Conservation (phyloP, 208 protist genomes). For the Wallacemonas rigidus region DNA sequence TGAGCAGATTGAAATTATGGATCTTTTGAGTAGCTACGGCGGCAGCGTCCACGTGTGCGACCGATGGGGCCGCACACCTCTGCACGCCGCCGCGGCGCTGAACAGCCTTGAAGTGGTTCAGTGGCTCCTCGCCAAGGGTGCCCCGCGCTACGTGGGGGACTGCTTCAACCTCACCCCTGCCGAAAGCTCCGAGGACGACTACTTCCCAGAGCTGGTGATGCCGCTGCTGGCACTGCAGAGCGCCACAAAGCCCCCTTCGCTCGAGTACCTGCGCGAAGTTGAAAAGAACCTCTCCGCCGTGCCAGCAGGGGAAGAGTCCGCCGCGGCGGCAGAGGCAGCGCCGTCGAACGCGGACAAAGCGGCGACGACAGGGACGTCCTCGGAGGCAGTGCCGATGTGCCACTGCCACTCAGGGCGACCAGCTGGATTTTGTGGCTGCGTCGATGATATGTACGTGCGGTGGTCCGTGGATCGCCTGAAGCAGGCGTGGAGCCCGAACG, state of each 20-base stretch:
- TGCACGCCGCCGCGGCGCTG: slow-evolving; percentile 82
- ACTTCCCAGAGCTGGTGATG: slow-evolving; percentile 58
- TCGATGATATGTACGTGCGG: slow-evolving; percentile 89
- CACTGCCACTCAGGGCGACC: slow-evolving; percentile 67
- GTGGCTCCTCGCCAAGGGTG: slow-evolving; percentile 78
- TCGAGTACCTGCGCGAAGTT: slow-evolving; percentile 30
- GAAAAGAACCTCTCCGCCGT: slow-evolving; percentile 17
- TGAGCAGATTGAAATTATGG: slow-evolving; percentile 73
- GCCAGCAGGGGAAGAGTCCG: slow-evolving; percentile 17
- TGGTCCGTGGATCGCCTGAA: slow-evolving; percentile 74
- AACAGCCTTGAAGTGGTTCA: slow-evolving; percentile 66
- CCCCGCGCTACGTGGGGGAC: slow-evolving; percentile 71
- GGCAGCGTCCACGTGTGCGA: slow-evolving; percentile 86
- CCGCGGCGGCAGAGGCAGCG: slow-evolving; percentile 10
- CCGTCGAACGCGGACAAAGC: neutral
- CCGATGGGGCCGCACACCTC: slow-evolving; percentile 85
- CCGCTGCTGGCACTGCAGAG: slow-evolving; percentile 56
- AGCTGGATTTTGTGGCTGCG: slow-evolving; percentile 79
- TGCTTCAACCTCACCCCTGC: slow-evolving; percentile 43
- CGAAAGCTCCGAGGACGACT: slow-evolving; percentile 42
- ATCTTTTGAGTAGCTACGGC: slow-evolving; percentile 59
- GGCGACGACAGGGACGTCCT: neutral
- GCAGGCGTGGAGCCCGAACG: slow-evolving; percentile 58
- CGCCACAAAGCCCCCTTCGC: slow-evolving; percentile 28
- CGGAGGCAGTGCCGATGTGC: slow-evolving; percentile 31